Conservation (phyloP, 140 eudicot species). For the Flaveria floridana region DNA sequence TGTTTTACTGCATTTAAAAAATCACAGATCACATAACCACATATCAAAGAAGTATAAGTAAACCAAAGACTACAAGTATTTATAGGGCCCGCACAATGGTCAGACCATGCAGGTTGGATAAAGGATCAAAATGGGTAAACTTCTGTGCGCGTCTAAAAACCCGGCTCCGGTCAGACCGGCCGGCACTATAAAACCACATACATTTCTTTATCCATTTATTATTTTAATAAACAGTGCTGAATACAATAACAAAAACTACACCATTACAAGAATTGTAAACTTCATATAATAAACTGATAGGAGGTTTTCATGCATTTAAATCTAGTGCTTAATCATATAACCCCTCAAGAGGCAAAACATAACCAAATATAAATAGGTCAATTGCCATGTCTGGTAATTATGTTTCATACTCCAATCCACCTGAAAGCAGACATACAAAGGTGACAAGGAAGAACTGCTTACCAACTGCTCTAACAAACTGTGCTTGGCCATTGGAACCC, state of each 20-base stretch:
- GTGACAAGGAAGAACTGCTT: slow-evolving; percentile 20
- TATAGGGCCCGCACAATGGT: neutral
- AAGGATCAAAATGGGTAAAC: neutral
- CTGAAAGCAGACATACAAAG: slow-evolving; percentile 1
- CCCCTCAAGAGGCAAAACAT: neutral
- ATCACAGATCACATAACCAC: neutral
- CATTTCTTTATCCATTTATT: neutral
- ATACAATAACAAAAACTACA: neutral
- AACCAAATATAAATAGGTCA: slow-evolving; percentile 5
- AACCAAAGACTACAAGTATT: neutral
- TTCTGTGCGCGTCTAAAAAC: neutral
- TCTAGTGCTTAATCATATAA: neutral
- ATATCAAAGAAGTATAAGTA: neutral
- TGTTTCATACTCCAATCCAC: neutral
- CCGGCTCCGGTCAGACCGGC: too few species aligned
- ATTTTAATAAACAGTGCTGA: neutral
- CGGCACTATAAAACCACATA: neutral
- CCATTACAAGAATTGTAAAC: neutral
- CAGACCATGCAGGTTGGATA: neutral
- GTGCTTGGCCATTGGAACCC: slow-evolving; percentile 45
- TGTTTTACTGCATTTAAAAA: neutral
- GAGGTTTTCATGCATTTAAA: neutral
- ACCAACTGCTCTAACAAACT: slow-evolving; percentile 67
- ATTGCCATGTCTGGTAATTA: neutral
- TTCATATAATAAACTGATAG: neutral